These are phyloP conservation scores for Flaveria bidentis DNA, from an alignment of 129 eudicot species.

Conservation along the genomic window DNA sequence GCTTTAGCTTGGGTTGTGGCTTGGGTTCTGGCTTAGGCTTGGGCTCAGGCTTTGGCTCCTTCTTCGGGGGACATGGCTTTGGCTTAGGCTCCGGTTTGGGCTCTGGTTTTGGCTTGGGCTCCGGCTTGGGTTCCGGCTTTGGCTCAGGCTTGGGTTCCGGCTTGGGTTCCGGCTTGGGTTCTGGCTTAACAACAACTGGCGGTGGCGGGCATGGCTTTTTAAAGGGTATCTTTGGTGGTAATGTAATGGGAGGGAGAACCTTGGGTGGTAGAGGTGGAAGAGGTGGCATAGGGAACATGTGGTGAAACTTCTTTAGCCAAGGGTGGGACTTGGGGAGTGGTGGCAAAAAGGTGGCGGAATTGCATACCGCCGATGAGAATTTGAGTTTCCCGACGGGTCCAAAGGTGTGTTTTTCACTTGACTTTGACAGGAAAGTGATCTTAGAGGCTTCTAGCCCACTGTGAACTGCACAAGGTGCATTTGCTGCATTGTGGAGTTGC, in stretches of 20 bases:
- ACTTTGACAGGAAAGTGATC: conserved; percentile 40
- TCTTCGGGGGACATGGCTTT: conserved; percentile 5
- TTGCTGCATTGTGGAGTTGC: conserved; percentile 79
- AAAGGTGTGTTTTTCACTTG: conserved; percentile 51
- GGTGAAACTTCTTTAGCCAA: conserved; percentile 41
- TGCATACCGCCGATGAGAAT: conserved; percentile 66
- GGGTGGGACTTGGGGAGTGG: conserved; percentile 42
- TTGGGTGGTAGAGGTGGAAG: conserved; percentile 26
- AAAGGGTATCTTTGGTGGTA: conserved; percentile 28
- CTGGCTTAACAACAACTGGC: conserved; percentile 29
- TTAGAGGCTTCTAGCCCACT: conserved; percentile 65
- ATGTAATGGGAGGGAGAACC: conserved; percentile 23
- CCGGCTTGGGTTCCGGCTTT: conserved; percentile 22
- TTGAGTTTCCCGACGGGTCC: conserved; percentile 53
- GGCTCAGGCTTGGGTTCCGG: conserved; percentile 20
- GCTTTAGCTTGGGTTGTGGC: conserved; percentile 27
- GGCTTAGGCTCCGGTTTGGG: conserved; percentile 29
- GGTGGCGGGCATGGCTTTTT: conserved; percentile 45
- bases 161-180: conserved; percentile 24
- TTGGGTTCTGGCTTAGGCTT: conserved; percentile 23
- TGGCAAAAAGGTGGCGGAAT: conserved; percentile 75
- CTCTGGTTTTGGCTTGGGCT: conserved; percentile 23
- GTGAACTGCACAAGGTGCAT: conserved; percentile 68
- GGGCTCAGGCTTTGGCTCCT: neutral
- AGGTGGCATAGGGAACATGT: conserved; percentile 41